Percentiles rank a stretch among this genome's conserved stretches.
phyloP scores from a whole-genome alignment of 345 rosid genomes.

The Syzygium jambos region DNA sequence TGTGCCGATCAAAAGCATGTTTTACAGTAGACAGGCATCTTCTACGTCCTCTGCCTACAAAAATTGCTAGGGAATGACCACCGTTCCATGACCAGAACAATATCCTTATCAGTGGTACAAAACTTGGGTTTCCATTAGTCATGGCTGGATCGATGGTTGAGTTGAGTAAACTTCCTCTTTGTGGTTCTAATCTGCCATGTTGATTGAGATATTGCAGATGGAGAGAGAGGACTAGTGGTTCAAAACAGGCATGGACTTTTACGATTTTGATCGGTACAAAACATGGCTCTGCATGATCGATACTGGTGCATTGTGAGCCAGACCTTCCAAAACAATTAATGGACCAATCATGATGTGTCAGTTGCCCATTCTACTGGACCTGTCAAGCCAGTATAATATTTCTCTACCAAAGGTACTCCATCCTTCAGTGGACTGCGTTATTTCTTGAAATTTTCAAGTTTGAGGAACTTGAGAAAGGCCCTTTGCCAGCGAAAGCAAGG shows the following conservation, averaged over 20 bases:
- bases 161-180: background rate
- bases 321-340: background rate
- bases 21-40: background rate
- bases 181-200: background rate
- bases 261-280: background rate
- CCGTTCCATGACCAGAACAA: background rate
- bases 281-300: background rate
- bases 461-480: background rate
- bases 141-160: background rate
- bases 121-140: background rate
- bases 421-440: background rate
- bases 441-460: background rate
- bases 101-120: background rate
- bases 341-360: background rate
- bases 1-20: background rate
- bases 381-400: background rate
- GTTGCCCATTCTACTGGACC: background rate
- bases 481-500: background rate
- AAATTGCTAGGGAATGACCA: background rate
- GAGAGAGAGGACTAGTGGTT: background rate
- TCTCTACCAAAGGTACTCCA: background rate
- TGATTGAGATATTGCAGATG: background rate
- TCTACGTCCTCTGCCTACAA: background rate
- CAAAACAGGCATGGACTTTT: background rate
- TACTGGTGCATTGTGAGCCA: background rate